Evolutionary conservation across 192 early-diverging fungal genomes (phyloP), one percentile per base, ranked within the genome.

Genomic region (Linnemannia exigua): DNA sequence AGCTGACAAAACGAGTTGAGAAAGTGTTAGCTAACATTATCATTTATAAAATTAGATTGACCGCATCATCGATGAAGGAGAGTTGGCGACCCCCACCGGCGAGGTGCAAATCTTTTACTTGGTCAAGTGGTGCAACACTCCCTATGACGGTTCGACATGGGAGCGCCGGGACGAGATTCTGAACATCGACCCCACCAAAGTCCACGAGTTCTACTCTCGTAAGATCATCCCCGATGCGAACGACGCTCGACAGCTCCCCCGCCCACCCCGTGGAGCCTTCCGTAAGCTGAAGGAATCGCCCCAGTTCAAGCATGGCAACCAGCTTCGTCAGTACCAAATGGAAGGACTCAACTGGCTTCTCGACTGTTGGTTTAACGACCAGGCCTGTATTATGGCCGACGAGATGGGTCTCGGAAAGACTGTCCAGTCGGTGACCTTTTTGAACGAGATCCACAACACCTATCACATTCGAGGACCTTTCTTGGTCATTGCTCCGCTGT

Each of bases 301-400:
- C 5, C 76, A 76, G 84, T 95, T 93, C 78, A 95, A 94, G 70
- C 91, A 95, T 75, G 93, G 91, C 25, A 96, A 95, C 70, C 85
- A 89, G 48, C 78, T 96, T 36, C 90, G 95, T 14, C 71, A 93
- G 35, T 97, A 97, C 74, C 96, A 97, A 76, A 87, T 97, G 63
- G 96, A 97, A 80, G 96, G 96, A 19, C 80, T 97, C 25, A 97
- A 96, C 80, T 97, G 96, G 96, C 86, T 97, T 12, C 50, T 94
- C 70, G 95, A 93, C 77, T 96, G 95, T 75, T 96, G 95, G 91
- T 93, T 92, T 87, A 93, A 92, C 72, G 80, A 88, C 37, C 92
- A 95, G 70, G 95, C 93, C 92, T 98, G 97, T 82, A 99, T 99
- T 74, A 99, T 99, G 97, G 99, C 99, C 0, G 99, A 99, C 88